These are phyloP conservation scores for Colletotrichum orbiculare DNA, from an alignment of 2,329 filamentous ascomycete species.

Conservation along the genomic window DNA sequence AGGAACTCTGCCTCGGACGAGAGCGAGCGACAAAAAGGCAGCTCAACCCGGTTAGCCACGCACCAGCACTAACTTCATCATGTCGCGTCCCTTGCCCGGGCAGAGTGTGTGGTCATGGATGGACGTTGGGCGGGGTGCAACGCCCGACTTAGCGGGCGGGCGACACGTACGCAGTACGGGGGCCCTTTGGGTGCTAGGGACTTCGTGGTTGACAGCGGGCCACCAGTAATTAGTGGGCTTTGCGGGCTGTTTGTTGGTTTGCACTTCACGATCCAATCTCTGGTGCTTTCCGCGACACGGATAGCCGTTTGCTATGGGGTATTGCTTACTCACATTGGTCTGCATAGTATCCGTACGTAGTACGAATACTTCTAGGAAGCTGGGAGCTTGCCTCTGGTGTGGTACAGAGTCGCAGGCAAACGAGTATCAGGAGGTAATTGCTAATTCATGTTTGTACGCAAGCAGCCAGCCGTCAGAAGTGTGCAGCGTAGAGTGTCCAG, in stretches of 20 bases:
- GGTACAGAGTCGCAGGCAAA: not conserved
- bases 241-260: not conserved
- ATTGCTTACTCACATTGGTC: not conserved
- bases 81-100: too few species aligned
- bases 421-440: too few species aligned
- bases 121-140: constrained; percentile 1
- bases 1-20: too few species aligned
- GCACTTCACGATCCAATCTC: constrained; percentile 1
- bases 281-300: constrained; percentile 4
- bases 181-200: not conserved
- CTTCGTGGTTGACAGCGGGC: not conserved
- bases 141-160: constrained; percentile 20
- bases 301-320: not conserved
- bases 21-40: too few species aligned
- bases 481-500: too few species aligned
- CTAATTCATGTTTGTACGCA: too few species aligned
- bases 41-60: too few species aligned
- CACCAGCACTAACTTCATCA: too few species aligned
- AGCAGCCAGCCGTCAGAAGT: too few species aligned
- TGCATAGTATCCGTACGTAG: too few species aligned
- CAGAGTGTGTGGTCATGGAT: too few species aligned
- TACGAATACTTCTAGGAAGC: too few species aligned
- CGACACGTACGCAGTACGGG: not conserved
- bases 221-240: not conserved
- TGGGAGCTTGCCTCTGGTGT: not conserved